Evolutionary conservation across 2,329 filamentous ascomycete genomes (phyloP).

Genomic region (Talaromyces amestolkiae): DNA sequence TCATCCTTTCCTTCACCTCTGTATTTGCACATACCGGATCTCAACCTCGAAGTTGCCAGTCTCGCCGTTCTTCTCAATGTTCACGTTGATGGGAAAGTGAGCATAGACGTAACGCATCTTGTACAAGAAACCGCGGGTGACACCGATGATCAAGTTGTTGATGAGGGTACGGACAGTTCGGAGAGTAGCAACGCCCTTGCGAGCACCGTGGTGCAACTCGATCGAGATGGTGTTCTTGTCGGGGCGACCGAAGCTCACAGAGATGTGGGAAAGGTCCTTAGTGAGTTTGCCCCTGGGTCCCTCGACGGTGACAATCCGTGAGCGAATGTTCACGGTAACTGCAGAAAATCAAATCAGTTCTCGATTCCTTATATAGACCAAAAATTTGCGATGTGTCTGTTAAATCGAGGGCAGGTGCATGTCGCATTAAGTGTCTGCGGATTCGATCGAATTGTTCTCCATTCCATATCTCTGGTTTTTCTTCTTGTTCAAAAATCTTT

Average conservation of each 20-base stretch:
- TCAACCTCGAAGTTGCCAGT: conserved; percentile 86
- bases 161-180: conserved; percentile 97
- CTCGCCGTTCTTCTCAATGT: conserved; percentile 94
- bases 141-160: conserved; percentile 97
- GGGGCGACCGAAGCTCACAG: conserved; percentile 90
- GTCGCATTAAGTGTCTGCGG: not conserved
- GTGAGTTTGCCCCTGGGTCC: conserved; percentile 94
- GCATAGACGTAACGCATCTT: conserved; percentile 99
- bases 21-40: conserved; percentile 70
- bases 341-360: conserved; percentile 37
- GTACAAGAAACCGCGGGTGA: conserved; percentile 99
- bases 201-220: conserved; percentile 96
- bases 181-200: conserved; percentile 97
- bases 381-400: not conserved
- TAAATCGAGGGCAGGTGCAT: not conserved
- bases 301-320: conserved; percentile 92
- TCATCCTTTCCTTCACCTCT: not conserved
- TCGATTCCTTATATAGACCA: not conserved
- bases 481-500: not conserved
- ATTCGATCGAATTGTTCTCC: not conserved
- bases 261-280: conserved; percentile 95
- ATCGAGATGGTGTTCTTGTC: conserved; percentile 87
- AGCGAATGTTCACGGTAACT: conserved; percentile 99
- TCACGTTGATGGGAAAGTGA: conserved; percentile 99
- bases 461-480: not conserved